Base-by-base conservation (phyloP, 495 filamentous ascomycete genomes). In the Penicillium longicatenatum region DNA sequence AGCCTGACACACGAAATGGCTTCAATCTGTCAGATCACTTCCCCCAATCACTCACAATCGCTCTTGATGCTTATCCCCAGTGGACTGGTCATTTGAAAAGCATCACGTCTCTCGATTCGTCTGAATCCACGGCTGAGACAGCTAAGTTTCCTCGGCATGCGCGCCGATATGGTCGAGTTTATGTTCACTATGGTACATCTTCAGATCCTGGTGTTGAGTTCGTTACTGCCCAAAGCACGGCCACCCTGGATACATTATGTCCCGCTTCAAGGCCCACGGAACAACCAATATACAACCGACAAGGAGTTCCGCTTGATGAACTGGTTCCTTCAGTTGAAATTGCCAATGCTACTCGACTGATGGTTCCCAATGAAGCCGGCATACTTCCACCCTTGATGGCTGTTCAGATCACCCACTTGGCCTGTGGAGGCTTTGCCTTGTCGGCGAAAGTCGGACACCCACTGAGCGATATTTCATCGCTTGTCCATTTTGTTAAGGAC, bases 401-500 rank as follows among this genome's bases (percentile, higher is more conserved):
- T 22, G 61, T 78, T 31, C 76, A 77, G 52, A 10, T 81, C 8
- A 81, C 71, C 0, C 57, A 57, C 2, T 71, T 80, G 43, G 63
- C 62, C 11, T 75, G 70, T 43, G 78, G 76, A 8, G 79, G 76
- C 4, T 73, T 71, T 39, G 72, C 71, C 2, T 41, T 83, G 6
- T 68, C 72, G 29, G 63, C 79, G 19, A 74, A 70, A 39, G 51
- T 79, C 1, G 68, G 75, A 0, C 81, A 85, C 60, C 71, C 72
- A 16, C 61, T 84, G 6, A 74, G 75, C 2, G 82, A 85, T 64
- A 78, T 79, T 3, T 64, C 74, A 26, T 45, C 75, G 1, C 54
- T 85, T n/a, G 63, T 74, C 12, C 58, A 69, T 17, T 84, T 85
- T 30, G 67, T 75, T 5, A 71, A 81, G 29, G 67, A 75, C 31